Percentiles rank a stretch among this genome's conserved stretches.
Evolutionary conservation across 2,329 filamentous ascomycete species (phyloP).

Genomic region (Pleomassaria siparia): DNA sequence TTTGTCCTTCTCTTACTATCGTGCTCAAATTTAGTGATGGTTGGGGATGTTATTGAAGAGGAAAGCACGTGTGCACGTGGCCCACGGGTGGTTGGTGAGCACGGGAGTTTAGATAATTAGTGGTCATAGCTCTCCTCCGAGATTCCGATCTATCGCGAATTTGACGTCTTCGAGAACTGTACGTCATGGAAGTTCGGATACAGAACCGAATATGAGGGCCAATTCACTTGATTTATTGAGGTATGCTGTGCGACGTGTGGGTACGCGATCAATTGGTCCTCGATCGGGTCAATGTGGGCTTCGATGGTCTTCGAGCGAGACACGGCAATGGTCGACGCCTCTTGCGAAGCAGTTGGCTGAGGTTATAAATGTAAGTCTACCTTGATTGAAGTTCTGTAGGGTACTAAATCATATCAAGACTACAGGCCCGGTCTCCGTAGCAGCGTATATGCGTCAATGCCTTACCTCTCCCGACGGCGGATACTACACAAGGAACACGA

Average conservation of each 20-base stretch:
- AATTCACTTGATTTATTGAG: constrained; percentile 29
- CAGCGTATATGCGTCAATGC: constrained; percentile 98
- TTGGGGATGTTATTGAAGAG: neutral
- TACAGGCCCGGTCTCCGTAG: constrained; percentile 88
- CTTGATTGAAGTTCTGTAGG: neutral
- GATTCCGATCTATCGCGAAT: constrained; percentile 31
- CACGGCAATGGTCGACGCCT: constrained; percentile 83
- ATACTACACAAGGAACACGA: constrained; percentile 80
- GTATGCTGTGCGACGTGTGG: constrained; percentile 21
- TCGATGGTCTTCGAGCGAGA: constrained; percentile 41
- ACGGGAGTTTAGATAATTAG: too few relatives aligned
- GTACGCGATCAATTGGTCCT: constrained; percentile 7
- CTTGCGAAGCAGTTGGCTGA: constrained; percentile 83
- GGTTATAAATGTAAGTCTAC: constrained; percentile 72
- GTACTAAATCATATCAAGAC: constrained; percentile 51
- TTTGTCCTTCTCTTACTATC: constrained; percentile 20
- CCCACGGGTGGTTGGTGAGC: too few relatives aligned
- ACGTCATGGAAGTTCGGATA: constrained; percentile 38
- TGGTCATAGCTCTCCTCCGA: constrained; percentile 41
- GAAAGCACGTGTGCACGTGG: constrained; percentile 1
- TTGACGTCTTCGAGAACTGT: constrained; percentile 19
- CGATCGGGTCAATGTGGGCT: constrained; percentile 19
- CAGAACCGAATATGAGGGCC: constrained; percentile 31
- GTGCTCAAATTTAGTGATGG: neutral
- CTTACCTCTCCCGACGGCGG: constrained; percentile 87